A percentile compares a stretch with the other conserved stretches of the same genome.
phyloP scores from a whole-genome alignment of 306 rosid genomes.

The Carpinus viminea region DNA sequence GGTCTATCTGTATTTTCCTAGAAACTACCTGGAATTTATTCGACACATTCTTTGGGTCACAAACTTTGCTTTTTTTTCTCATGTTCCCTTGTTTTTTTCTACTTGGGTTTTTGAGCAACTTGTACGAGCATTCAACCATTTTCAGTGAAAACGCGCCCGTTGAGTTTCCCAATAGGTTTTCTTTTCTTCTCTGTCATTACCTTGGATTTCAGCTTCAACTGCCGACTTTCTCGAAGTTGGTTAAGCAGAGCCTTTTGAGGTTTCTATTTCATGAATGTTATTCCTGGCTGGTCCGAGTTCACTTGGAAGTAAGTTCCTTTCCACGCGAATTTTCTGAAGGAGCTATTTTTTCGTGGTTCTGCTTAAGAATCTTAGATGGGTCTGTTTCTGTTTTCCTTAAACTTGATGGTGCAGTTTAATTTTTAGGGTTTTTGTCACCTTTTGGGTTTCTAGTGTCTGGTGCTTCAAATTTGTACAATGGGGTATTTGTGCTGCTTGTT shows the following conservation, averaged over 20 bases:
- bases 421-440: slow-evolving; percentile 11
- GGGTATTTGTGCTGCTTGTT: slow-evolving; percentile 34
- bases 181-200: slow-evolving; percentile 6
- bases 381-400: background rate
- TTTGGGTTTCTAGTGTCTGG: slow-evolving; percentile 17
- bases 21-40: slow-evolving; percentile 12
- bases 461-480: slow-evolving; percentile 42
- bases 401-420: slow-evolving; percentile 13
- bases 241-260: slow-evolving; percentile 13
- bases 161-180: background rate
- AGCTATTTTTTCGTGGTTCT: slow-evolving; percentile 10
- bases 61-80: slow-evolving; percentile 2
- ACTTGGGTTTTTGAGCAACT: slow-evolving; percentile 14
- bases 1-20: slow-evolving; percentile 26
- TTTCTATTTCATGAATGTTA: slow-evolving; percentile 7
- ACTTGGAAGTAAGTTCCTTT: background rate
- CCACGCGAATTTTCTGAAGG: slow-evolving; percentile 26
- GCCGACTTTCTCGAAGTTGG: background rate
- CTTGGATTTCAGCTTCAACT: slow-evolving; percentile 23
- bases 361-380: slow-evolving; percentile 18
- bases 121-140: slow-evolving; percentile 1
- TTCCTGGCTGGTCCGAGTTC: background rate
- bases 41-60: slow-evolving; percentile 21
- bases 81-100: slow-evolving; percentile 8
- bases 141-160: slow-evolving; percentile 1